Percentiles rank a stretch among this genome's conserved stretches.
Evolutionary conservation across 208 protist species (phyloP).

Genomic region (Vickermania spadyakhi): DNA sequence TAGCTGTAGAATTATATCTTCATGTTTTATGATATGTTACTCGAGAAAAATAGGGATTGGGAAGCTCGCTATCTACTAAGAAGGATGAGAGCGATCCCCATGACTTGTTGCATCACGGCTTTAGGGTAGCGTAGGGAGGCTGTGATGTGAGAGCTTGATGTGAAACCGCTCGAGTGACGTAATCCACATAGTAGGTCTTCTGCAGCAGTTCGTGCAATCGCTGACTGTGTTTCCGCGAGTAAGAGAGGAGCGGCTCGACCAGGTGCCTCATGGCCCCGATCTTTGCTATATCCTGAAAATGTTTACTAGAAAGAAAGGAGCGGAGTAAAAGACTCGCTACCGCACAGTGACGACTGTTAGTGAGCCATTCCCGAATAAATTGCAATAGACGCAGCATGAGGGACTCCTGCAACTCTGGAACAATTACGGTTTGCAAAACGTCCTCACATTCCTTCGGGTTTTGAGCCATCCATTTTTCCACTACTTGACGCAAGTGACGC

Average conservation of each 20-base stretch:
- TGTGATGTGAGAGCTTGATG: constrained; percentile 50
- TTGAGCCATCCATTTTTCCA: constrained; percentile 60
- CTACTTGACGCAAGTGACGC: constrained; percentile 76
- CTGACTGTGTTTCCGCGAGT: constrained; percentile 78
- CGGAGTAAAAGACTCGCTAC: constrained; percentile 71
- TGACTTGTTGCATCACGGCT: neutral
- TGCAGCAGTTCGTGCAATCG: constrained; percentile 72
- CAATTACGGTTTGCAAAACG: constrained; percentile 37
- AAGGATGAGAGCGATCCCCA: no score
- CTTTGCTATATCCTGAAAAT: constrained; percentile 49
- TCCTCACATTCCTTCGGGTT: constrained; percentile 48
- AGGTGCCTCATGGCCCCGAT: constrained; percentile 46
- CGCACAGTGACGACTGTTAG: constrained; percentile 73
- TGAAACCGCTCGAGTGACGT: constrained; percentile 49
- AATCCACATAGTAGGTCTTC: constrained; percentile 88
- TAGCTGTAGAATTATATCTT: no score
- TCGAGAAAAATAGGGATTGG: no score
- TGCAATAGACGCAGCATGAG: constrained; percentile 68
- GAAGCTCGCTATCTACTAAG: no score
- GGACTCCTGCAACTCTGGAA: constrained; percentile 45
- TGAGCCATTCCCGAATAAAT: constrained; percentile 89
- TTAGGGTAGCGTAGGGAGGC: constrained; percentile 36
- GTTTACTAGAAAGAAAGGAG: constrained; percentile 43
- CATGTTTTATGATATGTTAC: no score
- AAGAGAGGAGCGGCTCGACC: constrained; percentile 80